phyloP scores from a whole-genome alignment of 23 red algal species.

The Agarophyton chilense region DNA sequence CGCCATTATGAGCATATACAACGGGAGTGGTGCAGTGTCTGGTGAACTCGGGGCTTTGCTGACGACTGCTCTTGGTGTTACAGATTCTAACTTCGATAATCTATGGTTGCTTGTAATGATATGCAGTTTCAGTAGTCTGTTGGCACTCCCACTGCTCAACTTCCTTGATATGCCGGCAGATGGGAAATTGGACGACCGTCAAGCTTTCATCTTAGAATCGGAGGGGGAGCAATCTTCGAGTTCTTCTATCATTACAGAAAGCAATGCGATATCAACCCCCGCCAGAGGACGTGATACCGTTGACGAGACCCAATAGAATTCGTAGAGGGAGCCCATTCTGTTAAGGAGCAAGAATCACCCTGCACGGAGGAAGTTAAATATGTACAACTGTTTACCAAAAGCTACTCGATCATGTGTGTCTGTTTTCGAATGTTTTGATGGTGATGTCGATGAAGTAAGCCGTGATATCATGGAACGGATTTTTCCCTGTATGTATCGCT shows the following conservation, averaged over 20 bases:
- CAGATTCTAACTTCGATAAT: slow-evolving; percentile 84
- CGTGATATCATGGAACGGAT: neutral
- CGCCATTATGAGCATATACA: slow-evolving; percentile 94
- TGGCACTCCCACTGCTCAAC: slow-evolving; percentile 66
- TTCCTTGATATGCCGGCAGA: slow-evolving; percentile 64
- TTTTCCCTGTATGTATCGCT: slow-evolving; percentile 35
- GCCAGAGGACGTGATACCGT: neutral
- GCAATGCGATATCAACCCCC: neutral
- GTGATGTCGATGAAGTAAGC: neutral
- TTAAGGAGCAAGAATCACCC: too few species aligned
- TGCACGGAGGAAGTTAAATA: too few species aligned
- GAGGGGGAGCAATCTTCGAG: neutral
- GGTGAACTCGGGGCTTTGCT: slow-evolving; percentile 88
- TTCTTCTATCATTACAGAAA: neutral
- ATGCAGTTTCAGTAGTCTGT: slow-evolving; percentile 69
- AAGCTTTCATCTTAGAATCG: neutral
- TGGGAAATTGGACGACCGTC: neutral
- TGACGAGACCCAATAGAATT: neutral
- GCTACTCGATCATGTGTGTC: neutral
- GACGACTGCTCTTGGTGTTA: slow-evolving; percentile 71
- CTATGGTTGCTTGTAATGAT: slow-evolving; percentile 69
- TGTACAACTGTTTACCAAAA: neutral
- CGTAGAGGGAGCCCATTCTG: neutral
- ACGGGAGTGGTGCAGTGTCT: slow-evolving; percentile 66
- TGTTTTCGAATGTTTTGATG: neutral